These are phyloP conservation scores for Cruciata laevipes DNA, from an alignment of 257 asterid genomes.

Conservation along the genomic window DNA sequence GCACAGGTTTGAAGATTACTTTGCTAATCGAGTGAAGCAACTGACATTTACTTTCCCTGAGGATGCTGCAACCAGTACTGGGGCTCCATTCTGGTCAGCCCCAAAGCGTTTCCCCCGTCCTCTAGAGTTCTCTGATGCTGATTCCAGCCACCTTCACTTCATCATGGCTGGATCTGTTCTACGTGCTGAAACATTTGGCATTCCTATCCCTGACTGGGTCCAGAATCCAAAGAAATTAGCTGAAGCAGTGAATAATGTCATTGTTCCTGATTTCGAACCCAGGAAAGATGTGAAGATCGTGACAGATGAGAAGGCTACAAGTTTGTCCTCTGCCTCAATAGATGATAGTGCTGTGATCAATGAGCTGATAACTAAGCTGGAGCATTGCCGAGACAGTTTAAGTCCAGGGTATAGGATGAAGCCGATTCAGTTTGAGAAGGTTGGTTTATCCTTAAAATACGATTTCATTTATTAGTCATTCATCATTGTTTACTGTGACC, in stretches of 20 bases:
- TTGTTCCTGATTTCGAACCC: slow-evolving; percentile 71
- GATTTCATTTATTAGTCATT: background rate
- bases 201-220: slow-evolving; percentile 80
- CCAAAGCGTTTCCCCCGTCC: slow-evolving; percentile 88
- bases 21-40: slow-evolving; percentile 71
- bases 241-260: slow-evolving; percentile 52
- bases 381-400: slow-evolving; percentile 42
- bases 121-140: slow-evolving; percentile 52
- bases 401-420: slow-evolving; percentile 66
- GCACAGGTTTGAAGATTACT: slow-evolving; percentile 84
- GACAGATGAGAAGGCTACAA: slow-evolving; percentile 87
- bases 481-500: background rate
- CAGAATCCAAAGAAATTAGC: slow-evolving; percentile 61
- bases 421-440: slow-evolving; percentile 95
- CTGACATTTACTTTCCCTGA: slow-evolving; percentile 82
- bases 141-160: slow-evolving; percentile 84
- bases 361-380: slow-evolving; percentile 65
- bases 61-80: slow-evolving; percentile 81
- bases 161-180: slow-evolving; percentile 66
- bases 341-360: slow-evolving; percentile 72
- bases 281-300: slow-evolving; percentile 59
- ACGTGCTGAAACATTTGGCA: slow-evolving; percentile 79
- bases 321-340: slow-evolving; percentile 63
- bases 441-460: slow-evolving; percentile 12
- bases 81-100: slow-evolving; percentile 93